Base-by-base conservation (phyloP, 352 stramenopile genomes). In the Phytophthora sansomeana region DNA sequence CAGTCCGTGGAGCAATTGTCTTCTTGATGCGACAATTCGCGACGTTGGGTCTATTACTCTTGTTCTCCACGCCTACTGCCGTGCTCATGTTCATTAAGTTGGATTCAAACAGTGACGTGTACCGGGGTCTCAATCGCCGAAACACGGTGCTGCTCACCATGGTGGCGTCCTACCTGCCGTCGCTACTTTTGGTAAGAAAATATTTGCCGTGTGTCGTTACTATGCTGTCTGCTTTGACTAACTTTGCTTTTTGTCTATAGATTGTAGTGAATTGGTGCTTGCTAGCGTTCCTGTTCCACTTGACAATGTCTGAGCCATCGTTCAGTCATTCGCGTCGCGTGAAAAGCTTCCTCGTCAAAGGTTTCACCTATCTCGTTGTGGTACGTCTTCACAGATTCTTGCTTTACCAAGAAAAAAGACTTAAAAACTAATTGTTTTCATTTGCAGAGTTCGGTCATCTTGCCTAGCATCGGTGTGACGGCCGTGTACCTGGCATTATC, bases 21-120 rank as follows among this genome's bases (percentile, higher is more conserved):
- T 91, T 84, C 46, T 49, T 81, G 9, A 41, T 73, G 5, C 75
- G 83, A 43, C 85, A 95, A 44, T 5, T 81, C 4, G 60, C 69
- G 4, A 93, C 84, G 21, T 47, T 92, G 11, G 53, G 57, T 21
- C 60, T 95, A 29, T 51, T 95, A 28, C 55, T 92, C 32, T 50
- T 95, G 14, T 92, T 93, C 48, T 93, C 85, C 28, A 92, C 85
- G 24, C 85, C 87, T 0, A 92, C 83, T 1, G 83, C 85, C 5
- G 83, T 95, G 58, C 80, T 93, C 54, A 85, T 95, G 61, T 95
- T 91, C 67, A 80, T 95, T 57, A 91, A 91, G 48, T 69, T 95
- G 8, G 83, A 93, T 60, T 79, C 79, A n/a, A 71, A 67, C 42
- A 93, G 85, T 39, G 64, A 63, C 29, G 52, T 95, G 30, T 93